These are phyloP conservation scores for Magnusiomyces tetraspermus DNA, from an alignment of 1,139 yeast genomes.

Conservation along the genomic window DNA sequence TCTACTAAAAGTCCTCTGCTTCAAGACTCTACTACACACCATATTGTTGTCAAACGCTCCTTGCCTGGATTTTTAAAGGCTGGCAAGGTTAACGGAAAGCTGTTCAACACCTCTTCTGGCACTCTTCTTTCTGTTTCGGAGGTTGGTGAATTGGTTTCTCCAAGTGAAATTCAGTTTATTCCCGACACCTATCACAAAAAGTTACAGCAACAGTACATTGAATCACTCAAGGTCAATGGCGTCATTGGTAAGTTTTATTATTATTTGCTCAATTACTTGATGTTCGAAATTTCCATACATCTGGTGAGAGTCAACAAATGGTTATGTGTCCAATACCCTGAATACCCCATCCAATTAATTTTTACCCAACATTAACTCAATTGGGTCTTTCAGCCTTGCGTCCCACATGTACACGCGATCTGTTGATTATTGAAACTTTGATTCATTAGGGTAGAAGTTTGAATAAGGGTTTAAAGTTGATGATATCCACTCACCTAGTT, in stretches of 20 bases:
- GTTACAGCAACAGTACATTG: slow-evolving; percentile 1
- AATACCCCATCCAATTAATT: too few relatives aligned
- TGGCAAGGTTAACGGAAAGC: background rate
- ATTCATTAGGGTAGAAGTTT: too few relatives aligned
- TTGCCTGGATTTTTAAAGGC: background rate
- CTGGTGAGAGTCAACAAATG: too few relatives aligned
- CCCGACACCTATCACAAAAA: background rate
- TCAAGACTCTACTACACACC: background rate
- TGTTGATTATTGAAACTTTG: too few relatives aligned
- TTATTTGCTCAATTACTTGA: too few relatives aligned
- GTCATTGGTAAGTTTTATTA: background rate
- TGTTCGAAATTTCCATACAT: too few relatives aligned
- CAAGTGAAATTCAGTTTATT: background rate
- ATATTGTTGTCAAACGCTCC: background rate
- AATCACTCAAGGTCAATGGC: background rate
- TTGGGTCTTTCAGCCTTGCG: too few relatives aligned
- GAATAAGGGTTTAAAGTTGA: too few relatives aligned
- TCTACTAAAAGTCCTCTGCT: background rate
- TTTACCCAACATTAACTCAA: too few relatives aligned
- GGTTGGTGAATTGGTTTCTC: background rate
- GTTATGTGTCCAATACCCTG: too few relatives aligned
- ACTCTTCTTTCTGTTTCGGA: background rate
- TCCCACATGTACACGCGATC: too few relatives aligned
- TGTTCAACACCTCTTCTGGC: background rate
- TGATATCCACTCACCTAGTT: too few relatives aligned